Conservation (phyloP, 306 rosid species). For the Spatholobus suberectus region DNA sequence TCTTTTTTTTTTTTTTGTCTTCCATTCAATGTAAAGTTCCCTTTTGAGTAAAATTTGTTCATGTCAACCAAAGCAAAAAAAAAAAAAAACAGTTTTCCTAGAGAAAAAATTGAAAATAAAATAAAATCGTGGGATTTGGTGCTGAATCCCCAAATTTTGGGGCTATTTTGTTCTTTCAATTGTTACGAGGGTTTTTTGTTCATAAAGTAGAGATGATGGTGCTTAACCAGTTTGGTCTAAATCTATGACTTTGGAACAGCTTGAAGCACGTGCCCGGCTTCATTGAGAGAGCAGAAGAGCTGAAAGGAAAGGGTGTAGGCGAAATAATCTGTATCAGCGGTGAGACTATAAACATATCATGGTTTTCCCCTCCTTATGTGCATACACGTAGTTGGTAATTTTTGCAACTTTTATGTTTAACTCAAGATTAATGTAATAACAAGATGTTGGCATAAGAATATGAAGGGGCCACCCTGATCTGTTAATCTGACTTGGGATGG, state of each 20-base stretch:
- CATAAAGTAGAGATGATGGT: background rate
- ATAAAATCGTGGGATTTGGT: background rate
- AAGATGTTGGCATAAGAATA: background rate
- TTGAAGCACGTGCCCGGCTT: constrained; percentile 89
- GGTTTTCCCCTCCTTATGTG: background rate
- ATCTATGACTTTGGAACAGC: constrained; percentile 44
- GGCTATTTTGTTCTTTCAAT: background rate
- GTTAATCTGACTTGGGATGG: constrained; percentile 2
- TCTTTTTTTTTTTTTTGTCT: background rate
- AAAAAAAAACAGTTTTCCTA: background rate
- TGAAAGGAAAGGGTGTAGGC: constrained; percentile 80
- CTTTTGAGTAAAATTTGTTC: background rate
- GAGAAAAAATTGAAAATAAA: background rate
- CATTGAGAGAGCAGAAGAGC: constrained; percentile 73
- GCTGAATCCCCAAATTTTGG: background rate
- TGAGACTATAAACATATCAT: constrained; percentile 2
- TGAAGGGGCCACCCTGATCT: background rate
- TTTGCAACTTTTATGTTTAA: background rate
- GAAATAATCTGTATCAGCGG: constrained; percentile 79
- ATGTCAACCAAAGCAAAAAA: background rate
- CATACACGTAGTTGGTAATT: constrained; percentile 2
- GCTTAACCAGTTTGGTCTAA: background rate
- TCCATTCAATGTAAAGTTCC: background rate
- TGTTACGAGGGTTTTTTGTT: background rate
- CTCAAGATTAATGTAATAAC: background rate